Evolutionary conservation across 352 stramenopile genomes (phyloP).

Genomic region (Globisporangium spiculum): DNA sequence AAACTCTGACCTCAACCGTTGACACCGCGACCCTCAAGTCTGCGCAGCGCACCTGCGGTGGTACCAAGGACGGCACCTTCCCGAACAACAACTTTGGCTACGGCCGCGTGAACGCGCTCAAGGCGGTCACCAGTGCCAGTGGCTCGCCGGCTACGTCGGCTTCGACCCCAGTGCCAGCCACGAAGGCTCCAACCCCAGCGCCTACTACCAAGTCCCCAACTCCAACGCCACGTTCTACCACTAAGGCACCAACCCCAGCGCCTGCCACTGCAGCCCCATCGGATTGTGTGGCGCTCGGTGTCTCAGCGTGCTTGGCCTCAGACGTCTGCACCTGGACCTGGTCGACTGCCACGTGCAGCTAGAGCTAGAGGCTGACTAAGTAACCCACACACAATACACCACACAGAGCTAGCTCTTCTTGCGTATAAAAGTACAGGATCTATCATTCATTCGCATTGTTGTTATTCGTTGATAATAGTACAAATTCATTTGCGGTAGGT

Average conservation of each 20-base stretch:
- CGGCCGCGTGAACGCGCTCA: slow-evolving; percentile 28
- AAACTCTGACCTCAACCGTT: slow-evolving; percentile 14
- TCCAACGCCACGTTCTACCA: background rate
- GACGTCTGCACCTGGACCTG: slow-evolving; percentile 1
- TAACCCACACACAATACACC: background rate
- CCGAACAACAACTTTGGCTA: slow-evolving; percentile 38
- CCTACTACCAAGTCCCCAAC: background rate
- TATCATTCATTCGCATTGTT: background rate
- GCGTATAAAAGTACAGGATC: background rate
- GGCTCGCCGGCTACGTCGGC: background rate
- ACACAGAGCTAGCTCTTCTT: background rate
- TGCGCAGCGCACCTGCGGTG: slow-evolving; percentile 13
- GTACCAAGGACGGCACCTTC: slow-evolving; percentile 15
- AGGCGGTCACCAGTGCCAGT: slow-evolving; percentile 4
- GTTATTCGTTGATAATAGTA: background rate
- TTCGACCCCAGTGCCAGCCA: background rate
- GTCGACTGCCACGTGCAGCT: background rate
- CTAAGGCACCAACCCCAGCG: background rate
- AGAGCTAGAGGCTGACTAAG: background rate
- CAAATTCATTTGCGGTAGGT: background rate
- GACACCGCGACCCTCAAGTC: slow-evolving; percentile 17
- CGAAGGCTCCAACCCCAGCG: background rate
- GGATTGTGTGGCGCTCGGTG: background rate
- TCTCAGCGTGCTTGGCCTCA: background rate
- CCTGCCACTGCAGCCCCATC: background rate